These are phyloP conservation scores for Arabidopsis hybrid DNA, from an alignment of 441 rosid genomes.

Conservation along the genomic window DNA sequence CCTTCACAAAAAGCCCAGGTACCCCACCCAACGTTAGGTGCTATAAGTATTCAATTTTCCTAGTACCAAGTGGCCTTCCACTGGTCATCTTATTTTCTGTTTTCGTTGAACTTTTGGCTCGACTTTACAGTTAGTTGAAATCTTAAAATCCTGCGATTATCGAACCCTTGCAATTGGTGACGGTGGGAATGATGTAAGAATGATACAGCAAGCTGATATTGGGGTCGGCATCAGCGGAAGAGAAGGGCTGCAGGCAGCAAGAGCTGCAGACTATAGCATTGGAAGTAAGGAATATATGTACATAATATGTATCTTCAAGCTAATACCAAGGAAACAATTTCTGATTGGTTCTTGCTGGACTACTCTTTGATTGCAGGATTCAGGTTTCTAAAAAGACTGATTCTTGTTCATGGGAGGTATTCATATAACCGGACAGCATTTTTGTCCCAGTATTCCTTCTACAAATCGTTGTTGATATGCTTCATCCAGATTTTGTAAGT, in stretches of 20 bases:
- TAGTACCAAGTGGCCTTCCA: constrained; percentile 9
- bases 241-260: constrained; percentile 99
- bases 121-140: constrained; percentile 83
- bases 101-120: constrained; percentile 3
- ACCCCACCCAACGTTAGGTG: neutral
- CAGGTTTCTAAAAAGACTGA: constrained; percentile 90
- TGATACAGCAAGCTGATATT: constrained; percentile 99
- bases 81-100: constrained; percentile 10
- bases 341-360: constrained; percentile 21
- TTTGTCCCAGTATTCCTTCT: constrained; percentile 97
- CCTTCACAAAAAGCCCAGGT: constrained; percentile 99
- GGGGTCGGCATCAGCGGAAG: constrained; percentile 99
- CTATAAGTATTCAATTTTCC: neutral
- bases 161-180: constrained; percentile 98
- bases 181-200: constrained; percentile 99
- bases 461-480: constrained; percentile 90
- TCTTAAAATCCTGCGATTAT: constrained; percentile 93
- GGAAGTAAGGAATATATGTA: constrained; percentile 71
- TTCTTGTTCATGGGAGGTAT: constrained; percentile 97
- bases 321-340: constrained; percentile 1
- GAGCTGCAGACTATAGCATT: constrained; percentile 98
- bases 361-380: constrained; percentile 68
- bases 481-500: constrained; percentile 99
- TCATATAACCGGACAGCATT: constrained; percentile 99
- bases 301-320: neutral